Percentiles rank a stretch among this genome's conserved stretches.
Evolutionary conservation across 768 basidiomycete species (phyloP).

Genomic region (Rubroboletus satanas): DNA sequence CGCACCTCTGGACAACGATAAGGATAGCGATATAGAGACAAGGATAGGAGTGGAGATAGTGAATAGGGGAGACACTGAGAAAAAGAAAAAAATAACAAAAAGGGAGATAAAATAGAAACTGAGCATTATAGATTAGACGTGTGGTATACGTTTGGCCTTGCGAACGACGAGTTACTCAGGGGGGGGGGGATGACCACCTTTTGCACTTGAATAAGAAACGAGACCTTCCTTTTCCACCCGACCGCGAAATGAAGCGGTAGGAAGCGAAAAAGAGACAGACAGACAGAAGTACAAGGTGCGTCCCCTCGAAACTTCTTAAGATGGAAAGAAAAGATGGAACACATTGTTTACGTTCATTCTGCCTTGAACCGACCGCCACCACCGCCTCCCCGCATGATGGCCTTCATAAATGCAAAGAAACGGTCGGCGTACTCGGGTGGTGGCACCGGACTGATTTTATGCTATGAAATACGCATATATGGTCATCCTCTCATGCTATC

Average conservation of each 20-base stretch:
- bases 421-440: conserved; percentile 84
- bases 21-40: neutral
- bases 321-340: neutral
- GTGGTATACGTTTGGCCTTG: conserved; percentile 18
- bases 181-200: neutral
- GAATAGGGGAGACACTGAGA: neutral
- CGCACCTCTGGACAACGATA: conserved; percentile 4
- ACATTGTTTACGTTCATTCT: conserved; percentile 27
- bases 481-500: conserved; percentile 5
- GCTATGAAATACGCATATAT: conserved; percentile 41
- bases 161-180: conserved; percentile 5
- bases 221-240: neutral
- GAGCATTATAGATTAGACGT: conserved; percentile 10
- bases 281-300: conserved; percentile 4
- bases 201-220: conserved; percentile 4
- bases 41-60: neutral
- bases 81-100: neutral
- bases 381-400: conserved; percentile 78
- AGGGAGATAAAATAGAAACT: neutral
- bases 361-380: conserved; percentile 52
- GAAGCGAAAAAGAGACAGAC: neutral
- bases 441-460: conserved; percentile 91
- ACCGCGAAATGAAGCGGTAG: conserved; percentile 13
- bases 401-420: conserved; percentile 84
- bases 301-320: conserved; percentile 6